Conservation (phyloP, 192 early-diverging fungal genomes). For the Cladochytrium replicatum region DNA sequence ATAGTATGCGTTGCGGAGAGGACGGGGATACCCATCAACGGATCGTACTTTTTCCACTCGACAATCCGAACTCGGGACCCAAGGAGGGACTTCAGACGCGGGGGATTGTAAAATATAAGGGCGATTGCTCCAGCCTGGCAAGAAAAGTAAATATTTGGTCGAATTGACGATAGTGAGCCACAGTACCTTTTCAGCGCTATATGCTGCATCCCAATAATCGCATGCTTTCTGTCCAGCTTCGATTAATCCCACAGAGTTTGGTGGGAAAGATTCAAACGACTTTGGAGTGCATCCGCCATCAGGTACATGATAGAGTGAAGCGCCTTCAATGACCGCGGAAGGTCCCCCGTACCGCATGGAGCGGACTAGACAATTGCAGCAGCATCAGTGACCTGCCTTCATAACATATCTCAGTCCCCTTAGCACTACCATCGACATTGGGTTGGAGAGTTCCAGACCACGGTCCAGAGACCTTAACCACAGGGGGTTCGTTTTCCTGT, state of each 20-base stretch:
- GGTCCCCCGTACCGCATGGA: background rate
- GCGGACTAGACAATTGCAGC: background rate
- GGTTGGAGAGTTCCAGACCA: background rate
- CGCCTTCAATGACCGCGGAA: background rate
- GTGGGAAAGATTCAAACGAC: background rate
- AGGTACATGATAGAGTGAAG: background rate
- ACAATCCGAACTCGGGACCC: background rate
- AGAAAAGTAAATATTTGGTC: background rate
- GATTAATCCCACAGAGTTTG: background rate
- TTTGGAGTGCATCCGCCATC: background rate
- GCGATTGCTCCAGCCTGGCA: background rate
- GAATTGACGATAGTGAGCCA: background rate
- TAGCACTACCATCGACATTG: background rate
- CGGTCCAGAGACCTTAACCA: background rate
- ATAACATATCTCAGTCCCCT: background rate
- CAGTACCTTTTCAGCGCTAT: background rate
- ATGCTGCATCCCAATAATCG: background rate
- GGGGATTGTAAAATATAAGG: background rate
- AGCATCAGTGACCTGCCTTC: background rate
- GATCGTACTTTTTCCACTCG: background rate
- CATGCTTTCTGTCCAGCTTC: background rate
- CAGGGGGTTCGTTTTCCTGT: background rate
- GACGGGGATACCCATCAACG: background rate
- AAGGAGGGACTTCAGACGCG: background rate
- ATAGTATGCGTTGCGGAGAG: background rate